Evolutionary conservation across 768 basidiomycete species (phyloP), one percentile per base, ranked within the genome.

Genomic region (Lentinula aciculospora): DNA sequence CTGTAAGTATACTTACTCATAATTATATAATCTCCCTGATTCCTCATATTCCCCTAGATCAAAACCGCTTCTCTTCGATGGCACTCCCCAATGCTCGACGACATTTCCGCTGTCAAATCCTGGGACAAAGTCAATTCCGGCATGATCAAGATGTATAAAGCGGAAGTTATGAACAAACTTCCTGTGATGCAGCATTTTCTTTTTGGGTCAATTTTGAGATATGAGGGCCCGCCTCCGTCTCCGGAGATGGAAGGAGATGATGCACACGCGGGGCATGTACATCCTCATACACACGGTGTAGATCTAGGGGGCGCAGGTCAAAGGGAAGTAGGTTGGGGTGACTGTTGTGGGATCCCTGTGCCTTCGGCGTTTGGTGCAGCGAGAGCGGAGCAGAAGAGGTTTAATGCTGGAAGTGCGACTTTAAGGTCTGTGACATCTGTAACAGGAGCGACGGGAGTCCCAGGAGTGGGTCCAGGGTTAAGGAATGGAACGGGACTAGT

Each of bases 71-170:
- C 94, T 0, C 78, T 98, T 0, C 81, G 94, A 53, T 99, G 96
- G 96, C 96, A 99, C 73, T 97, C 94, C 0, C 96, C 96, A 1
- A 98, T 99, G 96, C 82, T 99, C 6, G 93, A 98, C 69, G 96
- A 98, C 66, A 98, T 98, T 56, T 95, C 94, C 1, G 93, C 88
- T 0, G 94, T 92, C 3, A 93, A 90, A 71, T 87, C 90, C 9
- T 98, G 96, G 96, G 90, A 92, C 65, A 98, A 97, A 69, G 93
- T 98, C 62, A 98, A 98, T 69, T 72, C 78, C 4, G 96, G 96
- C 3, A 97, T 99, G 93, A 79, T 91, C 71, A 99, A 98, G 71
- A 98, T 99, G 96, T 98, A 95, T 74, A 78, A 79, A 44, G 95
- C 93, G 36, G 95, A 99, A 70, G 96, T 99, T 0, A 79, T 98